phyloP scores from a whole-genome alignment of 768 basidiomycete species.

The Pleurotus tuber-regium region DNA sequence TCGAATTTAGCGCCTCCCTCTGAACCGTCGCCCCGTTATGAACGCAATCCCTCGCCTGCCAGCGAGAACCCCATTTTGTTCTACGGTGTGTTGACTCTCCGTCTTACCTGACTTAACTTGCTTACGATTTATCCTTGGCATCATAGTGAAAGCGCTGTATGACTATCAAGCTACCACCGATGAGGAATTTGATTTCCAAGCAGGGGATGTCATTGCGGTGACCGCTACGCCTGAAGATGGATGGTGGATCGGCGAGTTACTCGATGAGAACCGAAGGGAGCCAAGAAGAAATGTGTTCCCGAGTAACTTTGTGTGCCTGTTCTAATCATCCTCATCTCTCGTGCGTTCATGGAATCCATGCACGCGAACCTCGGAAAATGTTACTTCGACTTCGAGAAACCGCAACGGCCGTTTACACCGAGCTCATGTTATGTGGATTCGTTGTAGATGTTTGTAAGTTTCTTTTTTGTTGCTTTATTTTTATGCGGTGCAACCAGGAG shows the following conservation, averaged over 20 bases:
- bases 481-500: no score
- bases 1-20: background rate
- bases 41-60: background rate
- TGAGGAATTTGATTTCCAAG: conserved; percentile 96
- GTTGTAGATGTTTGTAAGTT: no score
- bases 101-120: no score
- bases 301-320: conserved; percentile 84
- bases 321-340: conserved; percentile 35
- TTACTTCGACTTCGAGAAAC: no score
- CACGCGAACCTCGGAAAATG: no score
- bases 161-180: conserved; percentile 85
- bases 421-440: no score
- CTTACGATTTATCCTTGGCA: no score
- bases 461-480: no score
- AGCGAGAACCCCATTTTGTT: conserved; percentile 75
- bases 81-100: conserved; percentile 64
- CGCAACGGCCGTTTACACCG: no score
- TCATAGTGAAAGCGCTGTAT: conserved; percentile 83
- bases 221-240: conserved; percentile 93
- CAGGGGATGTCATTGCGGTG: conserved; percentile 95
- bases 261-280: conserved; percentile 71
- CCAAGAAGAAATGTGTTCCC: conserved; percentile 79
- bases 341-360: no score
- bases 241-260: conserved; percentile 92
- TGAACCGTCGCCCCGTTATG: conserved; percentile 1